Base-by-base conservation (phyloP, 2,329 filamentous ascomycete genomes). In the Scedosporium aurantiacum region DNA sequence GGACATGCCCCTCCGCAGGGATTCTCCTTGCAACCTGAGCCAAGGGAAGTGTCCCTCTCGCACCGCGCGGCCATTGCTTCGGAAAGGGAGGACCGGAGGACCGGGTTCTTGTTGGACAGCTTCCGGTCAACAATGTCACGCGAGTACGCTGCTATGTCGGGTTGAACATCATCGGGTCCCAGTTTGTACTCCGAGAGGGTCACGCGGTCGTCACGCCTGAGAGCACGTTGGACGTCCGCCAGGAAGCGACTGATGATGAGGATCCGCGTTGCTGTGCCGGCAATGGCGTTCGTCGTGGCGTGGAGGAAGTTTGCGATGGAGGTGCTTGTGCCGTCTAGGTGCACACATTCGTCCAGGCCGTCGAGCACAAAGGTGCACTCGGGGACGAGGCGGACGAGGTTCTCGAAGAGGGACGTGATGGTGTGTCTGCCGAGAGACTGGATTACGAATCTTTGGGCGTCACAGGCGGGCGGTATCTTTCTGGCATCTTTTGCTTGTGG, bases 311-410 rank as follows among this genome's bases (percentile, higher is more conserved):
- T 28, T 0, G 58, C 10, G 1, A 68, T 58, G 0, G 65, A 65
- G 10, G 57, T 27, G 2, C 10, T 37, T 23, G 50, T 18, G 0
- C 23, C 27, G 0, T 27, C 45, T n/a, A 63, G 4, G 1, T 56
- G 45, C 0, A 60, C 61, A 3, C 70, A 75, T 61, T 75, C 73
- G 14, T 75, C 73, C 10, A 75, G 63, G 0, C 73, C 72, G 41
- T 75, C 73, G 0, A 71, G 28, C 0, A 73, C 32, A 5, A 74
- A 66, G 0, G 57, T 61, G 2, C 65, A 70, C 0, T 25, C 45
- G 0, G 69, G 66, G 3, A 68, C 37, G 1, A 23, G 25, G 0
- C 57, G 57, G 0, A 67, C 4, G 0, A 69, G 5, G 2, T 64
- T 16, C 1, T 40, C 47, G 18, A 71, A 68, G 4, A 72, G 28